A percentile compares a stretch with the other conserved stretches of the same genome.
Conservation (phyloP, 768 basidiomycete genomes). For the Psilocybe azurescens region DNA sequence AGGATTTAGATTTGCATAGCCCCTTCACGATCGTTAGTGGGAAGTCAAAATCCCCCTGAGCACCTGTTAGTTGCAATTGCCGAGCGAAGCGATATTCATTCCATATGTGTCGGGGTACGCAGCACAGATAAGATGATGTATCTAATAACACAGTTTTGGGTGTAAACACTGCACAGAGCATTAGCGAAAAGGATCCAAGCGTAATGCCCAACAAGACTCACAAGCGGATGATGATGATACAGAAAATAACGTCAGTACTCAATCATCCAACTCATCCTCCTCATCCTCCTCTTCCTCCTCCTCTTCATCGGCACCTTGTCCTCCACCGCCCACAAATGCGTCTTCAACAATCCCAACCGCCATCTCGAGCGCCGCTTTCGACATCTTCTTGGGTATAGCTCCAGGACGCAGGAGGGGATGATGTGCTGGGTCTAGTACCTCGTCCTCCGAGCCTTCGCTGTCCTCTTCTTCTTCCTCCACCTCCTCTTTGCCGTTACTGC, state of each 20-base stretch:
- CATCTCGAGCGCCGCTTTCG: constrained; percentile 67
- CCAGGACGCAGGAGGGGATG: constrained; percentile 72
- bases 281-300: constrained; percentile 29
- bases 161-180: no score
- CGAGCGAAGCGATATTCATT: no score
- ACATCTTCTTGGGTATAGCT: constrained; percentile 69
- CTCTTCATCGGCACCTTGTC: constrained; percentile 50
- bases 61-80: no score
- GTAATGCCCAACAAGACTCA: no score
- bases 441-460: constrained; percentile 17
- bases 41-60: no score
- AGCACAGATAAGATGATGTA: no score
- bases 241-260: background rate
- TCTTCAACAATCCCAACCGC: constrained; percentile 66
- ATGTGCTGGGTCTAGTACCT: constrained; percentile 51
- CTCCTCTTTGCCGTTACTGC: constrained; percentile 35
- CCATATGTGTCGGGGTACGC: no score
- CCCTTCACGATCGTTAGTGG: no score
- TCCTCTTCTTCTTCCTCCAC: constrained; percentile 33
- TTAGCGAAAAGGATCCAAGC: no score
- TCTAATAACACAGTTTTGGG: no score
- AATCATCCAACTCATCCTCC: background rate
- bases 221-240: no score
- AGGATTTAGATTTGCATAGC: no score
- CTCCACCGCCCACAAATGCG: constrained; percentile 47